phyloP scores from a whole-genome alignment of 192 early-diverging fungal genomes.

The Spizellomyces sp. region DNA sequence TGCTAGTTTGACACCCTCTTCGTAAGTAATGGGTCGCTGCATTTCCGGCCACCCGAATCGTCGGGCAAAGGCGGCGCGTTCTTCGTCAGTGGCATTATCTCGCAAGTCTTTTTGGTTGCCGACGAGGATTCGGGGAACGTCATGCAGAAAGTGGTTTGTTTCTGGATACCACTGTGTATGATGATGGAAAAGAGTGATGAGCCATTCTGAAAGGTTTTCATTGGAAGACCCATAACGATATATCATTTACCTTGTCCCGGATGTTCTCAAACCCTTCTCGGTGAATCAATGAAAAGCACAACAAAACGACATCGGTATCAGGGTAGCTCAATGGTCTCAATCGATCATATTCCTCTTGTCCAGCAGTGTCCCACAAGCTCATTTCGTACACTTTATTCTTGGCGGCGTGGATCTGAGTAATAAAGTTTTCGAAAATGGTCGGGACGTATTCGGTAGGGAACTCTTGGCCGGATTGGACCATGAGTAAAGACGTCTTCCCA shows the following conservation, averaged over 20 bases:
- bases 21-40: conserved; percentile 3
- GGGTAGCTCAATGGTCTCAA: conserved; percentile 91
- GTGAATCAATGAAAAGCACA: conserved; percentile 78
- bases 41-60: not conserved
- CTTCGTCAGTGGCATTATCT: conserved; percentile 29
- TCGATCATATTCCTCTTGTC: conserved; percentile 96
- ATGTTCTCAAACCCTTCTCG: conserved; percentile 84
- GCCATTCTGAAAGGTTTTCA: not conserved
- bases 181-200: not conserved
- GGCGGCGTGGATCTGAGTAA: conserved; percentile 28
- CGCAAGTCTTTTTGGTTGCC: conserved; percentile 49
- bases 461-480: conserved; percentile 49
- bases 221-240: not conserved
- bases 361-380: conserved; percentile 79
- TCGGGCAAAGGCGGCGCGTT: not conserved
- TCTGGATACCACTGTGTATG: conserved; percentile 78
- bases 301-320: conserved; percentile 76
- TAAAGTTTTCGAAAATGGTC: conserved; percentile 72
- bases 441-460: conserved; percentile 68
- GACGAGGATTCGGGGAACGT: conserved; percentile 78
- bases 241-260: conserved; percentile 52
- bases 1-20: conserved; percentile 68
- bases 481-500: conserved; percentile 61
- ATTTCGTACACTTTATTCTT: conserved; percentile 23
- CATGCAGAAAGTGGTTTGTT: conserved; percentile 78